These are phyloP conservation scores for Phascolomyces articulosus DNA, from an alignment of 371 early-diverging fungal species.

Conservation along the genomic window DNA sequence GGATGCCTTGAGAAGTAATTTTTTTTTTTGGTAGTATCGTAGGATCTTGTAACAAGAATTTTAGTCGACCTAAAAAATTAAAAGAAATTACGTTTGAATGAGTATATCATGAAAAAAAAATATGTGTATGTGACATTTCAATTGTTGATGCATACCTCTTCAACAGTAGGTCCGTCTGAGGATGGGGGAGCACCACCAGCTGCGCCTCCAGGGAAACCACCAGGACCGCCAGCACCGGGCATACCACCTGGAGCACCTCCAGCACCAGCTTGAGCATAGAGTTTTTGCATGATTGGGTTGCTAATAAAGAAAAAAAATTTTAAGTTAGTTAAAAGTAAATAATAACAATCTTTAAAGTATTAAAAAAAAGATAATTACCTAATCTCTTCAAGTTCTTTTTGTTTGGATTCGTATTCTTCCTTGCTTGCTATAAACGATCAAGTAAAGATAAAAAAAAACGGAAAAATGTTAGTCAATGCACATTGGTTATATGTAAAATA, in stretches of 20 bases:
- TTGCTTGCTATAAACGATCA: conserved; percentile 66
- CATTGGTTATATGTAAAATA: no score
- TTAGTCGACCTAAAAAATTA: no score
- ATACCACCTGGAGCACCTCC: conserved; percentile 55
- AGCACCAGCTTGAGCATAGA: conserved; percentile 67
- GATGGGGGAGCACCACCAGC: conserved; percentile 57
- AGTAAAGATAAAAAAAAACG: no score
- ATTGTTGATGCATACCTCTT: conserved; percentile 65
- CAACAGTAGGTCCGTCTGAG: conserved; percentile 81
- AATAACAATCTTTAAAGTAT: no score
- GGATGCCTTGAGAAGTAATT: no score
- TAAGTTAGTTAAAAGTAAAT: no score
- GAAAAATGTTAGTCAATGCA: no score
- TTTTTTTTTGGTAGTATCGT: no score
- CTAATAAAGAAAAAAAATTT: conserved; percentile 34
- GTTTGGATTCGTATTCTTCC: conserved; percentile 92
- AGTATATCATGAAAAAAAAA: no score
- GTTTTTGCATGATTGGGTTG: conserved; percentile 95
- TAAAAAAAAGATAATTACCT: background rate
- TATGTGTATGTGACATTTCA: no score
- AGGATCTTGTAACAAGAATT: no score
- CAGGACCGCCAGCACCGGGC: conserved; percentile 65
- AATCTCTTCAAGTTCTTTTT: conserved; percentile 93
- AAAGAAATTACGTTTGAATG: no score
- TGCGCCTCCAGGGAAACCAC: conserved; percentile 60